Percentiles rank a stretch among this genome's conserved stretches.
These are phyloP conservation scores for Colletotrichum sp. DNA, from an alignment of 2,329 filamentous ascomycete genomes.

Conservation along the genomic window DNA sequence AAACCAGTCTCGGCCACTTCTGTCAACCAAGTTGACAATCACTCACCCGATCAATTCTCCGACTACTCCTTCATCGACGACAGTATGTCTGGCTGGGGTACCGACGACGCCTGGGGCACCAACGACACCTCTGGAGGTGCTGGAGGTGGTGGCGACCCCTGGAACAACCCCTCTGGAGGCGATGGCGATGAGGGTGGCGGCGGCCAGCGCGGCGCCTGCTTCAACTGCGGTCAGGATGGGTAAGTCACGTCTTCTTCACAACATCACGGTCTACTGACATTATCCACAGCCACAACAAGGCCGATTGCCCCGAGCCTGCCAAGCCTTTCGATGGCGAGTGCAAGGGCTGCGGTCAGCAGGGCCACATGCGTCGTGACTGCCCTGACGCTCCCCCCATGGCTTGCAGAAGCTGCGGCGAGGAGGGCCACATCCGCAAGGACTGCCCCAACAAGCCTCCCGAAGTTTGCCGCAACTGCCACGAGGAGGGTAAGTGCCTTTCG, in stretches of 20 bases:
- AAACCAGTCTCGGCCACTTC: not conserved
- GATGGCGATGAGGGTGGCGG: slow-evolving; percentile 18
- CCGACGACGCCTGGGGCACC: not conserved
- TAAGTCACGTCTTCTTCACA: slow-evolving; percentile 25
- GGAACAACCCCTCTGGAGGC: slow-evolving; percentile 8
- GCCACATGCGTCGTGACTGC: slow-evolving; percentile 66
- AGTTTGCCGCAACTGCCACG: slow-evolving; percentile 66
- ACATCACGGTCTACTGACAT: slow-evolving; percentile 26
- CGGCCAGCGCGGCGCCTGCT: slow-evolving; percentile 32
- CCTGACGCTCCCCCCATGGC: slow-evolving; percentile 59
- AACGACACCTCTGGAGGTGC: not conserved
- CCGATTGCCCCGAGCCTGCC: slow-evolving; percentile 38
- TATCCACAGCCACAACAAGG: slow-evolving; percentile 26
- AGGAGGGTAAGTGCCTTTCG: slow-evolving; percentile 52
- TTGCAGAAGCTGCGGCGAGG: slow-evolving; percentile 66
- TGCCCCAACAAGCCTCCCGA: slow-evolving; percentile 65
- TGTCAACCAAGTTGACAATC: not conserved
- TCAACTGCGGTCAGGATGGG: slow-evolving; percentile 41
- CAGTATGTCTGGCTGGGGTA: slow-evolving; percentile 7
- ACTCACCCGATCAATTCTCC: not conserved
- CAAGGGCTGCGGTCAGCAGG: slow-evolving; percentile 53
- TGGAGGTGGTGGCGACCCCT: slow-evolving; percentile 3
- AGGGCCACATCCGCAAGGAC: slow-evolving; percentile 61
- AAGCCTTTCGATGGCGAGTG: slow-evolving; percentile 32
- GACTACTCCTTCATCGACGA: not conserved